Base-by-base conservation (phyloP, 352 stramenopile species). In the Phytophthora tentaculata region DNA sequence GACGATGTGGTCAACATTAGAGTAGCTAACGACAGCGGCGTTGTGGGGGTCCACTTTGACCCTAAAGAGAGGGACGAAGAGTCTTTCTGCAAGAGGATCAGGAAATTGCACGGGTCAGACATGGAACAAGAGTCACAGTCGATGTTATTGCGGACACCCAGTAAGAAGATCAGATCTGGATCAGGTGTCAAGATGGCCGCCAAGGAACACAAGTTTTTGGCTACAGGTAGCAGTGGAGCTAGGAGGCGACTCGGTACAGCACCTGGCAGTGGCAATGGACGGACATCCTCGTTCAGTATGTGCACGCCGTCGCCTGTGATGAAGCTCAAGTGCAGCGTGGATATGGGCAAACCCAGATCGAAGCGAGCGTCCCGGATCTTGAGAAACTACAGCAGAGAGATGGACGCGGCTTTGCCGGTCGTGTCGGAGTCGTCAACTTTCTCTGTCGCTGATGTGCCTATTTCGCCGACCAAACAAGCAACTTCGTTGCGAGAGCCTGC, bases 281-380 rank as follows among this genome's bases (percentile, higher is more conserved):
- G 76, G 19, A 58, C 63, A 41, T 79, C 81, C 45, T 73, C 75
- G 16, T 91, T 91, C 43, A 84, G 75, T 44, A 71, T 93, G 37
- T 94, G 83, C 49, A 95, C 88, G 19, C 88, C 88, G 56, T 95
- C 88, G 26, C 88, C 88, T 0, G 83, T 92, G 56, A 86, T 90
- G 67, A 92, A 91, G 54, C 66, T 94, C 23, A 89, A 90, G 39
- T 90, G 72, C 66, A 92, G 77, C 7, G 85, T 92, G 26, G 83
- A 93, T 26, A 90, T 95, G 76, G 88, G 88, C 2, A 78, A 77
- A 2, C 88, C 88, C 26, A 67, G 79, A 32, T 88, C 85, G 3
- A 95, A 95, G 49, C 82, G 81, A 44, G 77, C 81, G 20, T 77
- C 81, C 3, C 68, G 73, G 14, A 69, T 77, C 14, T 44, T 88